Base-by-base conservation (phyloP, 148 eudicot species). In the Amaranthus cruentus region DNA sequence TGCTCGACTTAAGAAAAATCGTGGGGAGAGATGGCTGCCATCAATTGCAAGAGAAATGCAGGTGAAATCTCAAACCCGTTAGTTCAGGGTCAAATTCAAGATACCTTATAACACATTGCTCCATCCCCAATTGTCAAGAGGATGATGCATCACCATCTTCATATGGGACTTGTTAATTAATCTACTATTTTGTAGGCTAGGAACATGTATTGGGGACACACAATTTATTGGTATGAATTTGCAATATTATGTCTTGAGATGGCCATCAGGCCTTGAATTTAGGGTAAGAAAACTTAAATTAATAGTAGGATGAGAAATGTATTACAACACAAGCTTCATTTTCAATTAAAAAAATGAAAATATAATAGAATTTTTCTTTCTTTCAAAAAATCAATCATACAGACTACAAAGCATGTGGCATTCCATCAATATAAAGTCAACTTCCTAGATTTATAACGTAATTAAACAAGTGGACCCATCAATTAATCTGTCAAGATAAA, bases 21-120 rank as follows among this genome's bases (percentile, higher is more conserved):
- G 89, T 54, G 92, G 95, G 9, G 92, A 89, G 77, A 84, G 83
- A 85, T 87, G 99, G 99, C 84, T 95, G 68, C 99, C 96, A 67
- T 84, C 91, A 56, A 80, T 91, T 59, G 89, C 94, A 57, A 85
- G 81, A 84, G 81, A 88, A 15, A 87, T 77, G 91, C 78, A 78
- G 76, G 44, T 54, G 68, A 87, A 81, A 61, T 61, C 44, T 44
- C 13, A 53, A 66, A 62, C 5, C 65, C 63, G 62, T 74, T 68
- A 70, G 55, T 55, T 6, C 38, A 73, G 49, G 51, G 56, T 50
- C 21, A 50, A 76, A 57, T 60, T 0, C 28, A 12, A 18, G 63
- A 60, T 60, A 4, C 46, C 56, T 3, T 71, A 18, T 15, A 47
- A 54, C 57, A 54, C 57, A 38, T 44, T 38, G 13, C 8, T 2